Evolutionary conservation across 768 basidiomycete genomes (phyloP).

Genomic region (Xerocomellus amylosporus): DNA sequence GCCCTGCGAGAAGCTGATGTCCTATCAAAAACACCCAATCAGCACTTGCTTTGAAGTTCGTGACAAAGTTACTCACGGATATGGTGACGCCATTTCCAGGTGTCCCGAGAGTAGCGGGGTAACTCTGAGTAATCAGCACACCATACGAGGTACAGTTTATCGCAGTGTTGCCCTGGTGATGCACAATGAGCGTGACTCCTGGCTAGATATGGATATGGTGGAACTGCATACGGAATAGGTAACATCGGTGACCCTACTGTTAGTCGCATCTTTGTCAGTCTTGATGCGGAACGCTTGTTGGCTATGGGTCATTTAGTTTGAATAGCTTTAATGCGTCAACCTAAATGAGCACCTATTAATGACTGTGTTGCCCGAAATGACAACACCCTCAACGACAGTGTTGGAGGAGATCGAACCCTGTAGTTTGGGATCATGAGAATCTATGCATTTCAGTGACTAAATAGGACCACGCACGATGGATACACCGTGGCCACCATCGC

Average conservation of each 20-base stretch:
- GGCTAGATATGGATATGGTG: neutral
- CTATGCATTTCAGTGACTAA: neutral
- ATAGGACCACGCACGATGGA: conserved; percentile 40
- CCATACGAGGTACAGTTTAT: conserved; percentile 49
- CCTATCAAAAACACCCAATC: conserved; percentile 29
- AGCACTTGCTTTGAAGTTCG: neutral
- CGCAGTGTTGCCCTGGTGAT: conserved; percentile 49
- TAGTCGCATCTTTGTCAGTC: conserved; percentile 43
- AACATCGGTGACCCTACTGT: conserved; percentile 47
- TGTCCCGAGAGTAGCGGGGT: conserved; percentile 49
- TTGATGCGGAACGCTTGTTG: conserved; percentile 62
- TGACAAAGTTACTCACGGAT: conserved; percentile 43
- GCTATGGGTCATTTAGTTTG: conserved; percentile 28
- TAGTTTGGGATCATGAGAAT: neutral
- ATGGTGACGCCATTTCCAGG: conserved; percentile 58
- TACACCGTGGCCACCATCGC: conserved; percentile 62
- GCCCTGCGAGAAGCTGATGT: conserved; percentile 45
- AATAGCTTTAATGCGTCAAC: neutral
- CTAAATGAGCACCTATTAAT: conserved; percentile 43
- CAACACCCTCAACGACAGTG: conserved; percentile 44
- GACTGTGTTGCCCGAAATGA: conserved; percentile 51
- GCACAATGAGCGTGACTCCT: neutral
- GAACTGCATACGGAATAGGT: conserved; percentile 43
- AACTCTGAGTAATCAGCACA: conserved; percentile 62
- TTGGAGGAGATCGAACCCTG: conserved; percentile 56